These are phyloP conservation scores for Gentiana straminea DNA, from an alignment of 257 asterid genomes.

Conservation along the genomic window DNA sequence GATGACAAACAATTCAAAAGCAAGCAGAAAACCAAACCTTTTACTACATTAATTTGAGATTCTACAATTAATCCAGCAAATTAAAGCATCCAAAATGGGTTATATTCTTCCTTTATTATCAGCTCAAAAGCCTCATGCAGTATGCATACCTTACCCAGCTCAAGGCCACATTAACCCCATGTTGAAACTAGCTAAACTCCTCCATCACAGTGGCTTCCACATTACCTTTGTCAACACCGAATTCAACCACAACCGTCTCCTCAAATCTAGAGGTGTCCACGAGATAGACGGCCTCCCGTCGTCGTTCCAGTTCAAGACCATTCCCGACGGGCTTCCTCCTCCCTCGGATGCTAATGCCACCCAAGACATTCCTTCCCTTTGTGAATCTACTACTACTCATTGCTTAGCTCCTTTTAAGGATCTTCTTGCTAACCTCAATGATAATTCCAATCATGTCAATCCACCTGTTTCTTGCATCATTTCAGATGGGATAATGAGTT, in stretches of 20 bases:
- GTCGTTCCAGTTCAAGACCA: not conserved
- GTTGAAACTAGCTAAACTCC: not conserved
- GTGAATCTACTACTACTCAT: not conserved
- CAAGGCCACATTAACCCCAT: not conserved
- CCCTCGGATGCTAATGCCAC: not conserved
- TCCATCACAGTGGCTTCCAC: not conserved
- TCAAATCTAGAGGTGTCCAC: not conserved
- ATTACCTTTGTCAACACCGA: no score
- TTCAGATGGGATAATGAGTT: not conserved
- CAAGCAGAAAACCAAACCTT: no score
- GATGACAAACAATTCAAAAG: no score
- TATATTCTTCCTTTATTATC: conserved; percentile 4
- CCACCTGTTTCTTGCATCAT: not conserved
- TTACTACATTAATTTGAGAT: no score
- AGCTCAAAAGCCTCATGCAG: not conserved
- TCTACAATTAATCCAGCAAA: no score
- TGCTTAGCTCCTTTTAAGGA: not conserved
- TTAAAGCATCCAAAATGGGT: conserved; percentile 7
- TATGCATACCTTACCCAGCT: not conserved
- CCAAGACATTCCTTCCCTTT: not conserved
- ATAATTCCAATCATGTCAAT: not conserved
- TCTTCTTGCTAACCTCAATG: not conserved
- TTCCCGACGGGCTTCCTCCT: no score
- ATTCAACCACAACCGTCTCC: not conserved
- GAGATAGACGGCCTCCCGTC: not conserved